Evolutionary conservation across 1,284 basidiomycete species (phyloP), one percentile per base, ranked within the genome.

Genomic region (Heterobasidion irregulare): DNA sequence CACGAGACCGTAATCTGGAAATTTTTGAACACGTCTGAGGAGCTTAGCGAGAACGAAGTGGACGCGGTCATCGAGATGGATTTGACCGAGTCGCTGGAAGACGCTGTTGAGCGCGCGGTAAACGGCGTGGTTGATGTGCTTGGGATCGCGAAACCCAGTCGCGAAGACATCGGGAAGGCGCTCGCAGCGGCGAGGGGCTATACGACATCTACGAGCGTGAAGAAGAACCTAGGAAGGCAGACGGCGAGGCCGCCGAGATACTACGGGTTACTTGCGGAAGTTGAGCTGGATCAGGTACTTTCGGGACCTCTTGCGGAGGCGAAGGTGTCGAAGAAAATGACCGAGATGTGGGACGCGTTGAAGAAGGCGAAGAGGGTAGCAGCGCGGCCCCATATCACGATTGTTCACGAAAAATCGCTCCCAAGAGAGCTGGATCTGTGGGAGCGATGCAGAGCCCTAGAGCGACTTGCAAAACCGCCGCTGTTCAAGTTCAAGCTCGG

Each of bases 1-100:
- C 91, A 98, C 69, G 94, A 98, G 68, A 75, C 81, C 1, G 82
- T 96, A 9, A 72, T 99, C 32, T 86, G 87, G 80, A 76, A 75
- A 67, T 98, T 97, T 72, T 72, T 98, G 53, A 75, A 75, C 36
- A 66, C 76, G 2, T 73, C 78, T 1, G 82, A 94, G 61, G 79
- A 84, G 53, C 85, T 98, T 8, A 71, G 75, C 6, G 78, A 78
- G 0, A 70, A 68, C 5, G 83, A 86, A 60, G 85, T 89, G 19
- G 83, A 91, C 58, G 75, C 70, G 1, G 73, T 78, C 18, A 79
- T 97, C 54, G 79, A 88, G 53, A 84, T 92, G 70, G 72, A 78
- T 52, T 60, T 90, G 10, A 68, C 73, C 15, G 82, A 83, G 53
- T 65, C 71, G 2, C 72, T 88, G 13, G 77, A 83, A 61, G 70